Percentiles rank a stretch among this genome's conserved stretches.
Evolutionary conservation across 345 rosid genomes (phyloP).

Genomic region (Moricandia arvensis): DNA sequence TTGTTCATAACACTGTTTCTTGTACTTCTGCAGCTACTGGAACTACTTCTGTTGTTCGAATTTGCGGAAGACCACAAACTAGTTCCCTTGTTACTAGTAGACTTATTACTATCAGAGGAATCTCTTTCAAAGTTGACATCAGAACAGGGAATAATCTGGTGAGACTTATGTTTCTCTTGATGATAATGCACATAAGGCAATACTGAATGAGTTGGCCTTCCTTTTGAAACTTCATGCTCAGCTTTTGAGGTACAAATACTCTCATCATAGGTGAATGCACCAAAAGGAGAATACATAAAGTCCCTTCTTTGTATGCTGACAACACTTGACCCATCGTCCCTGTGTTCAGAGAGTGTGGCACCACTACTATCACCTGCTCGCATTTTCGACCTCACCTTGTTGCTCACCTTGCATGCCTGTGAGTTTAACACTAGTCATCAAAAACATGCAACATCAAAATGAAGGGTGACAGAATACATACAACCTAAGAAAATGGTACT

Average conservation of each 20-base stretch:
- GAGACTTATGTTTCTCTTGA: constrained; percentile 42
- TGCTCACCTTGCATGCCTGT: constrained; percentile 84
- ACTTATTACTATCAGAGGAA: constrained; percentile 45
- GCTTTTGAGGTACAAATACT: constrained; percentile 66
- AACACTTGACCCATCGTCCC: constrained; percentile 87
- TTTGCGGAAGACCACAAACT: constrained; percentile 83
- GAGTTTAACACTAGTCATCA: constrained; percentile 28
- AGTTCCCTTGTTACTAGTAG: constrained; percentile 59
- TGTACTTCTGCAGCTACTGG: constrained; percentile 85
- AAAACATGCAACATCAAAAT: constrained; percentile 26
- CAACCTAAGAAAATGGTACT: constrained; percentile 34
- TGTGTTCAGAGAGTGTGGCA: constrained; percentile 54
- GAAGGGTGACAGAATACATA: constrained; percentile 17
- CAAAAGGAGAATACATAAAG: constrained; percentile 54
- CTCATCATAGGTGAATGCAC: constrained; percentile 55
- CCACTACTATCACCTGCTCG: constrained; percentile 53
- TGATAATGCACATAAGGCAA: constrained; percentile 60
- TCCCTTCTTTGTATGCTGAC: constrained; percentile 88
- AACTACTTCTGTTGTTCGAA: constrained; percentile 83
- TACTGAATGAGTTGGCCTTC: constrained; percentile 44
- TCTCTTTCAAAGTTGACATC: constrained; percentile 48
- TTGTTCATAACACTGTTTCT: constrained; percentile 70
- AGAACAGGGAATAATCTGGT: constrained; percentile 44
- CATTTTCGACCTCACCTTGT: constrained; percentile 76
- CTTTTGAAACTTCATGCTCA: constrained; percentile 61